Evolutionary conservation across 2,329 filamentous ascomycete genomes (phyloP).

Genomic region (Pestalotiopsis sp.): DNA sequence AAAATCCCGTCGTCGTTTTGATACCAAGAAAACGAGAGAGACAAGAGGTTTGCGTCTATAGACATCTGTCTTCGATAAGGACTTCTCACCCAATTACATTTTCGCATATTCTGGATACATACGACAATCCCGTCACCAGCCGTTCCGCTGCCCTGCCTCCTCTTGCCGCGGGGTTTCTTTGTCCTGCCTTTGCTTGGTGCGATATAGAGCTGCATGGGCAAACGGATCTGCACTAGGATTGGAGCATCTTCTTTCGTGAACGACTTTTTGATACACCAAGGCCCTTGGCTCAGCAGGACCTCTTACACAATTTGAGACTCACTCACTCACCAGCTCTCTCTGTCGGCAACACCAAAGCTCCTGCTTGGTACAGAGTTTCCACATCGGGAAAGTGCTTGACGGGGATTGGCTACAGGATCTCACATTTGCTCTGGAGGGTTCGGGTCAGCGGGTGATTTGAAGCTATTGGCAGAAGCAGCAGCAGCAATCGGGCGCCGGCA

Average conservation of each 20-base stretch:
- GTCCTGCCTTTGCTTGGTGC: not conserved
- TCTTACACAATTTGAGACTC: not conserved
- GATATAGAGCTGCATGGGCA: not conserved
- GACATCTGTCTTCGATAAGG: not conserved
- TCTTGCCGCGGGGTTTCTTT: not conserved
- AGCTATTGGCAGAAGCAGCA: not conserved
- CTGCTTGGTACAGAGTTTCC: slow-evolving; percentile 2
- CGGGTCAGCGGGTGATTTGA: not conserved
- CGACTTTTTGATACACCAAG: not conserved
- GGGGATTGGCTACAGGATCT: slow-evolving; percentile 1
- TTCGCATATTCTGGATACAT: not conserved
- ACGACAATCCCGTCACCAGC: not conserved
- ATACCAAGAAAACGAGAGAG: not conserved
- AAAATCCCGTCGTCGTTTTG: not conserved
- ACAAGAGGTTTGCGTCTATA: not conserved
- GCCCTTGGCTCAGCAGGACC: not conserved
- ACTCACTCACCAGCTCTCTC: not conserved
- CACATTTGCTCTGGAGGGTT: not conserved
- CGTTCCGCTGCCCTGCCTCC: not conserved
- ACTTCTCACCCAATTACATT: not conserved
- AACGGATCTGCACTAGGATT: not conserved
- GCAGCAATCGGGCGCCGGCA: not conserved
- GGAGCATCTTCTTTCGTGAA: not conserved
- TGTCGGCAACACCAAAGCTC: not conserved
- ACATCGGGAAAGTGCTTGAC: slow-evolving; percentile 2